phyloP scores from a whole-genome alignment of 2,329 filamentous ascomycete genomes.

The Rosellinia necatrix region DNA sequence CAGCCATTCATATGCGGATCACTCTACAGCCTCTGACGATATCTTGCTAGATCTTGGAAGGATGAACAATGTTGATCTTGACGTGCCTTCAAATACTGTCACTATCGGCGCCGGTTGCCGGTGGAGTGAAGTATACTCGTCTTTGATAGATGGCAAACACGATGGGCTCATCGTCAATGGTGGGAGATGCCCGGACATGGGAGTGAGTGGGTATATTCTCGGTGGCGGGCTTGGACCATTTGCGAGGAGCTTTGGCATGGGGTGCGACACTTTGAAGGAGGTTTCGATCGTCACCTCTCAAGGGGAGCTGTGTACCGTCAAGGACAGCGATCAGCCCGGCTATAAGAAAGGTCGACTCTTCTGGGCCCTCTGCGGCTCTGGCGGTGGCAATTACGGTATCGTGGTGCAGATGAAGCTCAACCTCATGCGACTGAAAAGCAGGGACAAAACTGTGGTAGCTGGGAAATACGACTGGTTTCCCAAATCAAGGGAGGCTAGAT shows the following conservation, averaged over 20 bases:
- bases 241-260: constrained; percentile 12
- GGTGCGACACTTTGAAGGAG: not conserved
- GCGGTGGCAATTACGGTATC: constrained; percentile 48
- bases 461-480: constrained; percentile 36
- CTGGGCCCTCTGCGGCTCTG: constrained; percentile 47
- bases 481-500: constrained; percentile 8
- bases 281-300: constrained; percentile 2
- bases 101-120: constrained; percentile 36
- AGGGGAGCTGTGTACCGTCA: not conserved
- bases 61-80: constrained; percentile 38
- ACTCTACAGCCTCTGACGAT: constrained; percentile 37
- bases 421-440: constrained; percentile 23
- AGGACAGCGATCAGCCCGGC: constrained; percentile 23
- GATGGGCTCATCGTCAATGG: constrained; percentile 39
- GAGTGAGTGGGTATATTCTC: constrained; percentile 10
- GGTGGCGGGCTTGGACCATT: constrained; percentile 11
- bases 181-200: constrained; percentile 33
- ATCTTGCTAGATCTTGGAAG: constrained; percentile 40
- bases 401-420: constrained; percentile 40
- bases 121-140: constrained; percentile 43
- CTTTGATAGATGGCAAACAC: constrained; percentile 32
- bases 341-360: constrained; percentile 41
- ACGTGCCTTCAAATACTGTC: constrained; percentile 25
- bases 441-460: constrained; percentile 29
- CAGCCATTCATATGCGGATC: not conserved